Conservation (phyloP, 768 basidiomycete species). For the Cubamyces sp. region DNA sequence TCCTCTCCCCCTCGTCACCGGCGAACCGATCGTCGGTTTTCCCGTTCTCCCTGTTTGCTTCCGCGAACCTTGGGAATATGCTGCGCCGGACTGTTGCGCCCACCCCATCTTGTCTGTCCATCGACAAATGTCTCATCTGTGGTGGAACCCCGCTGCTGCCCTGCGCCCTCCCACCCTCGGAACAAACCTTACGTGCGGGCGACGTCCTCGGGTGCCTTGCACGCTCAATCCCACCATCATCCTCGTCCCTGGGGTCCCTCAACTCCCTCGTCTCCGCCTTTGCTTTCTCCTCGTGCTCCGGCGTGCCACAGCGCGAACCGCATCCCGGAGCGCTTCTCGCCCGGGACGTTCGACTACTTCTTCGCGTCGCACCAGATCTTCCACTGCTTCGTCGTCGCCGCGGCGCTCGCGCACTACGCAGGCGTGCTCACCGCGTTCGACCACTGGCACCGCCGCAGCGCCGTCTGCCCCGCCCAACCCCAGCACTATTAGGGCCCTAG, state of each 20-base stretch:
- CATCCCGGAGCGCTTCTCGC: conserved; percentile 74
- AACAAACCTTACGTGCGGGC: conserved; percentile 6
- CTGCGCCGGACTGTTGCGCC: neutral
- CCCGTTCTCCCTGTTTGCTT: neutral
- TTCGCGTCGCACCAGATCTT: conserved; percentile 90
- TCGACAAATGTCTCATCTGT: neutral
- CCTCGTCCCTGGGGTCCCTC: neutral
- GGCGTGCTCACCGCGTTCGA: conserved; percentile 59
- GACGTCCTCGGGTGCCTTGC: conserved; percentile 1
- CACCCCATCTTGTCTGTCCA: no score
- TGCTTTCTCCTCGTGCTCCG: neutral
- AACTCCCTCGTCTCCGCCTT: neutral
- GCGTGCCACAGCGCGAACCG: conserved; percentile 68
- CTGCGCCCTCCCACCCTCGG: conserved; percentile 11
- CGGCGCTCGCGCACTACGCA: conserved; percentile 68
- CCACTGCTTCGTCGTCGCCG: conserved; percentile 77
- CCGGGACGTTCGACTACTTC: conserved; percentile 80
- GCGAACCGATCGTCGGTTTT: no score
- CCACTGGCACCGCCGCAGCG: conserved; percentile 52
- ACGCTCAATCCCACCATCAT: neutral
- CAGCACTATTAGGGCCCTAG: no score
- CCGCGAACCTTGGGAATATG: neutral
- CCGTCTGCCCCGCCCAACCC: conserved; percentile 17
- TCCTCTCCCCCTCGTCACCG: neutral
- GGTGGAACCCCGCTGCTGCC: neutral